Evolutionary conservation across 805 yeast species (phyloP).

Genomic region (Lipomyces sp.): DNA sequence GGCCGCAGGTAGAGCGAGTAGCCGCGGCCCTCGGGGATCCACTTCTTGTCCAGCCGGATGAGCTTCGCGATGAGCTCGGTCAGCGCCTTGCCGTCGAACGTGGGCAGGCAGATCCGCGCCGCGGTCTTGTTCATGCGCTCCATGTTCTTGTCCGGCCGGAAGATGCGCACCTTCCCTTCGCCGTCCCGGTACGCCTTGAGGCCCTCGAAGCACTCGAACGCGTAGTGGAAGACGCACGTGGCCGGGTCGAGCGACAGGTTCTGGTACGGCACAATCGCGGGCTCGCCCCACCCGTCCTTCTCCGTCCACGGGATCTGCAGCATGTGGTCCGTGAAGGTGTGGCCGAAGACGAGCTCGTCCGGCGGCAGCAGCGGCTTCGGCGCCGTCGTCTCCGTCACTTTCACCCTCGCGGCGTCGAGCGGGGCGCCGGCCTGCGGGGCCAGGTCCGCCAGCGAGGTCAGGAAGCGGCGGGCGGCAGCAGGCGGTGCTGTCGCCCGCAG

Average conservation of each 20-base stretch:
- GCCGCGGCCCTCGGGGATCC: conserved; percentile 83
- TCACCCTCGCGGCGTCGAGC: conserved; percentile 49
- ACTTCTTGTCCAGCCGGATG: conserved; percentile 66
- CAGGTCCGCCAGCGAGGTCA: conserved; percentile 3
- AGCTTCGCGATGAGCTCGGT: conserved; percentile 72
- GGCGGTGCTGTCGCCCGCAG: not conserved
- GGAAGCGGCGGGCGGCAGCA: not conserved
- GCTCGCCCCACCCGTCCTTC: conserved; percentile 80
- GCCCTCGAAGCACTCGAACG: conserved; percentile 94
- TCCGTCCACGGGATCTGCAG: conserved; percentile 78
- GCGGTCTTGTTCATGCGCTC: conserved; percentile 85
- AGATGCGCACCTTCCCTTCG: conserved; percentile 68
- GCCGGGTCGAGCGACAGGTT: conserved; percentile 79
- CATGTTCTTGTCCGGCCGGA: conserved; percentile 92
- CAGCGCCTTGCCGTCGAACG: conserved; percentile 75
- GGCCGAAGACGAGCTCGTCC: conserved; percentile 66
- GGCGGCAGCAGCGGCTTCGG: conserved; percentile 59
- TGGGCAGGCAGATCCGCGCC: conserved; percentile 82
- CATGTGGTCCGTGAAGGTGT: conserved; percentile 82
- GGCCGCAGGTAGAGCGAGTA: conserved; percentile 93
- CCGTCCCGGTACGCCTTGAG: conserved; percentile 77
- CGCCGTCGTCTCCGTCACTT: conserved; percentile 44
- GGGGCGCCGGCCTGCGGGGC: conserved; percentile 15
- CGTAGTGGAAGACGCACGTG: conserved; percentile 87
- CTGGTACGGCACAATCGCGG: conserved; percentile 83